Base-by-base conservation (phyloP, 2,329 filamentous ascomycete genomes). In the Hymenoscyphus fructigenus region DNA sequence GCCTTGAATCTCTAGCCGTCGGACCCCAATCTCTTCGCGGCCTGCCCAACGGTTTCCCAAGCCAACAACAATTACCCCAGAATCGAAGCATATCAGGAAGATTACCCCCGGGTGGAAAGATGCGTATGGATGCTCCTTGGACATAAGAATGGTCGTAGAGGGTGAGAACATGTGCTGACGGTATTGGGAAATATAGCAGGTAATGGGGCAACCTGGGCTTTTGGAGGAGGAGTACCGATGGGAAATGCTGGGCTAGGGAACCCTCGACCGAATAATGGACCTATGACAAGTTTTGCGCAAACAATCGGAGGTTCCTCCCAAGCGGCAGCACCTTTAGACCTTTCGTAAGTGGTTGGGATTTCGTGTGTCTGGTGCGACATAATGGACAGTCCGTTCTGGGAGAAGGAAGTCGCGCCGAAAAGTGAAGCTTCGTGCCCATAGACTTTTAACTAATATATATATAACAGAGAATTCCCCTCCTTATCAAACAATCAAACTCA, bases 201-300 rank as follows among this genome's bases (percentile, higher is more conserved):
- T 61, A 76, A 75, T 65, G 72, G 72, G 57, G 65, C 72, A 65
- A 84, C 84, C 67, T 89, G 87, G 87, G 84, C 84, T 14, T 89
- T 89, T 78, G 84, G 85, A 67, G 83, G 82, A 64, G 84, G 81
- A 70, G 81, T 87, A 72, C 85, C 86, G 29, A 88, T 89, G 83
- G 83, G 85, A 65, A 79, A 79, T 71, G 81, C 81, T 72, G 80
- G 80, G 55, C 79, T 87, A 64, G 84, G 82, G 72, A 85, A 81
- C 68, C 79, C 81, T 59, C 82, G 68, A 76, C 79, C 62, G 80
- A 84, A 73, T 82, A 86, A 78, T 77, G 86, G 72, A 81, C 83
- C 67, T 81, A 85, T 71, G 87, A 84, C 75, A 79, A 89, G 86
- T 76, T 89, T 89, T 77, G 86, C 87, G 59, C 87, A 89, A 75